A percentile compares a stretch with the other conserved stretches of the same genome.
Evolutionary conservation across 2,329 filamentous ascomycete genomes (phyloP).

Genomic region (Didymella segeticola): DNA sequence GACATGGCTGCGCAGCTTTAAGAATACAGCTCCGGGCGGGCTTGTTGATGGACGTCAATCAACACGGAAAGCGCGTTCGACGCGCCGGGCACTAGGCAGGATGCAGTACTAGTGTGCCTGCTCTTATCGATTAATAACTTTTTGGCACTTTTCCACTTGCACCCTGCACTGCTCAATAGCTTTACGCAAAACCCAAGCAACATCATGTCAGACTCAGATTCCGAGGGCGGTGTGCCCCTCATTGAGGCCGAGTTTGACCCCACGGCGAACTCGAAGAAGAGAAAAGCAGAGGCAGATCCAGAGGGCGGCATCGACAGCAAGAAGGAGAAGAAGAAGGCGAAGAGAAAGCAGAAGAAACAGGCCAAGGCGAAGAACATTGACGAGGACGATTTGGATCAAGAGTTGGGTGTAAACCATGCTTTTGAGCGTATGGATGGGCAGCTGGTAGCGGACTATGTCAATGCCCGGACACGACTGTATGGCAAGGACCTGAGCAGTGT

Average conservation of each 20-base stretch:
- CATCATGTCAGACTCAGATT: conserved; percentile 55
- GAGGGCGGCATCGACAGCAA: conserved; percentile 44
- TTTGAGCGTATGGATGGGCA: conserved; percentile 84
- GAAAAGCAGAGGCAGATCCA: conserved; percentile 49
- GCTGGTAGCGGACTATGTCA: conserved; percentile 84
- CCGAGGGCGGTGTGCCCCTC: conserved; percentile 53
- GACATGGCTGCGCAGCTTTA: conserved; percentile 36
- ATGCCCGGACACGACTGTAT: conserved; percentile 78
- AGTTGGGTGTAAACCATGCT: conserved; percentile 72
- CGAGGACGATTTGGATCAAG: conserved; percentile 60
- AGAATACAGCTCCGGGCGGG: conserved; percentile 12
- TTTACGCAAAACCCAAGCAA: conserved; percentile 30
- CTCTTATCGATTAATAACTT: conserved; percentile 42
- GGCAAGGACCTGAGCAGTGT: conserved; percentile 81
- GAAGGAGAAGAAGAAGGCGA: conserved; percentile 45
- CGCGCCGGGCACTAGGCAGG: conserved; percentile 22
- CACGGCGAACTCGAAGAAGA: conserved; percentile 46
- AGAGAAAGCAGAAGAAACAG: conserved; percentile 63
- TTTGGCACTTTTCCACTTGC: conserved; percentile 33
- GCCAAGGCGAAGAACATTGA: conserved; percentile 68
- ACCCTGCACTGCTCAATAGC: conserved; percentile 19
- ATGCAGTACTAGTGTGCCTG: conserved; percentile 1
- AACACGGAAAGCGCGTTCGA: conserved; percentile 28
- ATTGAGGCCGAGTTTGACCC: conserved; percentile 51
- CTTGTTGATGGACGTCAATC: conserved; percentile 30